Evolutionary conservation across 768 basidiomycete genomes (phyloP).

Genomic region (Leccinum rimulosum): DNA sequence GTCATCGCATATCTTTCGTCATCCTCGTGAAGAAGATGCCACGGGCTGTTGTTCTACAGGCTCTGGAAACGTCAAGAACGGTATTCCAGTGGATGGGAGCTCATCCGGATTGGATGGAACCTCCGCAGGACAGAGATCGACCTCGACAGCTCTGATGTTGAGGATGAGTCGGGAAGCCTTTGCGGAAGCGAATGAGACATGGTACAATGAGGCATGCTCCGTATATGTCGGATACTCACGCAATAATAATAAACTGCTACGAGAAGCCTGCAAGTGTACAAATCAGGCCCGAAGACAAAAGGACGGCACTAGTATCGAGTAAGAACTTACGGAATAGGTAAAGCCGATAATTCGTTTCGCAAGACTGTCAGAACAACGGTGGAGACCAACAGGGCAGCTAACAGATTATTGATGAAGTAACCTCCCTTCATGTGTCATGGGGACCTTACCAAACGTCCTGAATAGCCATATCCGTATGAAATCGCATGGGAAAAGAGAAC

Average conservation of each 20-base stretch:
- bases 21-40: slow-evolving; percentile 11
- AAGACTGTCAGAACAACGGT: slow-evolving; percentile 15
- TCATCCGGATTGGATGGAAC: slow-evolving; percentile 4
- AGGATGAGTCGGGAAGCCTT: slow-evolving; percentile 22
- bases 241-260: slow-evolving; percentile 21
- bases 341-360: slow-evolving; percentile 9
- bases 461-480: not conserved
- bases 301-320: not conserved
- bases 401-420: not conserved
- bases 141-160: slow-evolving; percentile 14
- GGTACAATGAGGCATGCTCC: not conserved
- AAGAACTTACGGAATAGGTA: slow-evolving; percentile 16
- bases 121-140: slow-evolving; percentile 1
- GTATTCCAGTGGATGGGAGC: not conserved
- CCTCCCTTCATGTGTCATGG: not conserved
- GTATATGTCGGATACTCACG: slow-evolving; percentile 10
- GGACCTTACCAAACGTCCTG: slow-evolving; percentile 18
- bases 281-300: not conserved
- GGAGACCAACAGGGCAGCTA: slow-evolving; percentile 17
- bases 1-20: not conserved
- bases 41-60: slow-evolving; percentile 8
- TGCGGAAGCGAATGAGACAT: not conserved
- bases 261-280: slow-evolving; percentile 10
- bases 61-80: not conserved
- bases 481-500: not conserved